These are phyloP conservation scores for Cladosporium sp. DNA, from an alignment of 2,329 filamentous ascomycete genomes.

Conservation along the genomic window DNA sequence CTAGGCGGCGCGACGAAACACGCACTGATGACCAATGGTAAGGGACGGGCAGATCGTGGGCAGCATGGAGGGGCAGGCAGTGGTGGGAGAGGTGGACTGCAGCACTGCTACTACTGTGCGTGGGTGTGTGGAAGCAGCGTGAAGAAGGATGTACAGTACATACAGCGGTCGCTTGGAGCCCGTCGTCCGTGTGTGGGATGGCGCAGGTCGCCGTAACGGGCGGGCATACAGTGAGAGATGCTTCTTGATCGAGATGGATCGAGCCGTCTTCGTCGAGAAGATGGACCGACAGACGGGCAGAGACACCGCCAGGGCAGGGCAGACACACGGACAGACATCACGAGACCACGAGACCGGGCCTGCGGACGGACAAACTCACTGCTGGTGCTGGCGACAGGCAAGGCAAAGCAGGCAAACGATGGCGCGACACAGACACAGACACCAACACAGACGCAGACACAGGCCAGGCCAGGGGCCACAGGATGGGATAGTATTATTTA, in stretches of 20 bases:
- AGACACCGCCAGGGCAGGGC: too few relatives aligned
- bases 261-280: background rate
- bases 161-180: conserved; percentile 3
- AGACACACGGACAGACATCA: background rate
- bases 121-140: conserved; percentile 5
- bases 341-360: background rate
- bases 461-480: background rate
- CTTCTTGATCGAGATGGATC: background rate
- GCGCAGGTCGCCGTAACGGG: conserved; percentile 14
- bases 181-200: conserved; percentile 14
- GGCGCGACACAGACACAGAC: background rate
- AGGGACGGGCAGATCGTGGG: conserved; percentile 8
- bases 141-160: conserved; percentile 14
- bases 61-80: conserved; percentile 3
- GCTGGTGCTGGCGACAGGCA: background rate
- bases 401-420: background rate
- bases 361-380: background rate
- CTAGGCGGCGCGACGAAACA: conserved; percentile 20
- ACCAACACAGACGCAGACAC: background rate
- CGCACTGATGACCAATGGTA: conserved; percentile 15
- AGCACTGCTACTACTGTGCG: background rate
- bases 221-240: background rate
- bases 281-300: background rate
- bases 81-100: background rate
- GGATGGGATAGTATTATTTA: background rate